Percentiles rank a stretch among this genome's conserved stretches.
Evolutionary conservation across 208 protist species (phyloP).

Genomic region (Wallacemonas sp.): DNA sequence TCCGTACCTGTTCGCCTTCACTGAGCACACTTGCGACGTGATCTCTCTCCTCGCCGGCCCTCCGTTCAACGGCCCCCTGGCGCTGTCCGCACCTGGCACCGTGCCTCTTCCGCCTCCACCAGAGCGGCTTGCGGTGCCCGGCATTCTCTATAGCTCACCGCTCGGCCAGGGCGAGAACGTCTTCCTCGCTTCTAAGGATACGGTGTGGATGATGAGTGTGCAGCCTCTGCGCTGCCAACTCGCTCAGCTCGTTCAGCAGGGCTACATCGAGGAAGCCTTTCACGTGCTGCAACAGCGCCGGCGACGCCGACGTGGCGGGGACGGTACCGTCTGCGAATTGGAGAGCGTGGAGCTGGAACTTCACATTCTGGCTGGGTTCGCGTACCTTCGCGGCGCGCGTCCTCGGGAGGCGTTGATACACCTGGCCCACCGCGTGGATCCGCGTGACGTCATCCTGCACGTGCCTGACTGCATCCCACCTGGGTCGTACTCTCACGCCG

Average conservation of each 20-base stretch:
- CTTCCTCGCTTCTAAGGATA: constrained; percentile 46
- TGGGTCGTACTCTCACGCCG: no score
- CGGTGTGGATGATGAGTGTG: constrained; percentile 66
- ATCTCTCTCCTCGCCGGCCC: constrained; percentile 19
- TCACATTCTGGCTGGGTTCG: constrained; percentile 70
- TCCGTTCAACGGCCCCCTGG: no score
- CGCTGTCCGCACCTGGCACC: not conserved
- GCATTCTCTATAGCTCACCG: constrained; percentile 45
- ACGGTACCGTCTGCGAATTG: constrained; percentile 18
- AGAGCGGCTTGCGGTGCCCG: constrained; percentile 59
- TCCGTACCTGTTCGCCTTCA: constrained; percentile 75
- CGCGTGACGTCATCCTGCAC: constrained; percentile 60
- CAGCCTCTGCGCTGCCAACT: constrained; percentile 61
- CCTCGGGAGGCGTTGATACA: constrained; percentile 48
- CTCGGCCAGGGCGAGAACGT: constrained; percentile 43
- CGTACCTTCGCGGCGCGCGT: constrained; percentile 46
- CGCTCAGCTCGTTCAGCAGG: constrained; percentile 45
- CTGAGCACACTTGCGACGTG: constrained; percentile 62
- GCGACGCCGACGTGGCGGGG: no score
- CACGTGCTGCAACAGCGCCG: constrained; percentile 41
- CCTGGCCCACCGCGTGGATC: constrained; percentile 63
- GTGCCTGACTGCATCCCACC: constrained; percentile 72
- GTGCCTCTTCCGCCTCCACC: constrained; percentile 28
- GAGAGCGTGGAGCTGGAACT: constrained; percentile 56
- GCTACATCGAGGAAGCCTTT: constrained; percentile 62